These are phyloP conservation scores for Huiozyma naganishii DNA, from an alignment of 805 yeast species.

Conservation along the genomic window DNA sequence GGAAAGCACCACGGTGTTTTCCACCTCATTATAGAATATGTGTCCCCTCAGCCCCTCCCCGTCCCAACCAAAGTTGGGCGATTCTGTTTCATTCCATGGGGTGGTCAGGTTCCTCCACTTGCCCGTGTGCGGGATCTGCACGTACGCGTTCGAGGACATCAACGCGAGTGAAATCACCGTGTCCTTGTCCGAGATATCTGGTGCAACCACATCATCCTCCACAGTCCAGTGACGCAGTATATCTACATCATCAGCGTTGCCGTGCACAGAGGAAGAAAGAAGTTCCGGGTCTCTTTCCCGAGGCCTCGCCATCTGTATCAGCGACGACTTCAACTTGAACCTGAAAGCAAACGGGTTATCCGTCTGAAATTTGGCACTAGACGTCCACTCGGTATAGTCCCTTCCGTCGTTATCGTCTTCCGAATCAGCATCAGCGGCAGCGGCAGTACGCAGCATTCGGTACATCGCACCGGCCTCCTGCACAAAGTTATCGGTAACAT, in stretches of 20 bases:
- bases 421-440: not conserved
- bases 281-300: conserved; percentile 26
- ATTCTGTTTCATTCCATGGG: conserved; percentile 44
- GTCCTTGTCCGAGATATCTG: conserved; percentile 64
- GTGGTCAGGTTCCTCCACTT: conserved; percentile 77
- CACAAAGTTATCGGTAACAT: conserved; percentile 5
- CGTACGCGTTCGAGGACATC: conserved; percentile 89
- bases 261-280: too few species aligned
- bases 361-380: conserved; percentile 8
- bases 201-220: conserved; percentile 38
- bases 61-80: conserved; percentile 77
- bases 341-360: conserved; percentile 18
- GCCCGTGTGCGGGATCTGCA: conserved; percentile 59
- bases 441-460: too few species aligned
- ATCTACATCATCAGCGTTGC: conserved; percentile 52
- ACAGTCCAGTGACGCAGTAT: not conserved
- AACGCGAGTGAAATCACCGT: conserved; percentile 68
- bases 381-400: conserved; percentile 16
- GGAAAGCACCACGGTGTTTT: conserved; percentile 58
- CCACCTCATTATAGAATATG: conserved; percentile 57
- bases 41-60: conserved; percentile 83
- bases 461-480: too few species aligned
- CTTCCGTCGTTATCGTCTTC: not conserved
- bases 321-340: conserved; percentile 8
- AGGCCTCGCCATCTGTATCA: conserved; percentile 29